These are phyloP conservation scores for Exophiala lecanii-corni DNA, from an alignment of 2,329 filamentous ascomycete genomes.

Conservation along the genomic window DNA sequence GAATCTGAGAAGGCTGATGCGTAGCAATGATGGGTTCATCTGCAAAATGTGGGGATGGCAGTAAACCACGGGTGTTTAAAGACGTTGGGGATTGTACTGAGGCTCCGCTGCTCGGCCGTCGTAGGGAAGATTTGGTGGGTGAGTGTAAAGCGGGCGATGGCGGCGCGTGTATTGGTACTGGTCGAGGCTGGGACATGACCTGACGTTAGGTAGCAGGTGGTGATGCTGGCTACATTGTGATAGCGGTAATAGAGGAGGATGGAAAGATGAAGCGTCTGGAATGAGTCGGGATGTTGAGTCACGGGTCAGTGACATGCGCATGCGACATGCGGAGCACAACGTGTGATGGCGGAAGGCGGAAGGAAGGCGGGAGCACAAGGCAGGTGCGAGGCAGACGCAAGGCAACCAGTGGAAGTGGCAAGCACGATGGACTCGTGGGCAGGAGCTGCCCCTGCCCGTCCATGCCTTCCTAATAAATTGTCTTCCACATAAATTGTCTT, in stretches of 20 bases:
- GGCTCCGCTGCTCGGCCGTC: slow-evolving; percentile 14
- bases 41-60: slow-evolving; percentile 24
- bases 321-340: no score
- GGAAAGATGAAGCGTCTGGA: no score
- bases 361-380: no score
- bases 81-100: slow-evolving; percentile 8
- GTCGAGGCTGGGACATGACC: slow-evolving; percentile 21
- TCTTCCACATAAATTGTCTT: no score
- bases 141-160: slow-evolving; percentile 3
- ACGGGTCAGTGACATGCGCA: no score
- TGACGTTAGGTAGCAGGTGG: background rate
- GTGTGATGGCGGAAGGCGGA: no score
- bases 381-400: no score
- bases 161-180: slow-evolving; percentile 20
- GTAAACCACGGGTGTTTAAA: slow-evolving; percentile 13
- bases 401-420: no score
- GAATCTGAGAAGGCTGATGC: slow-evolving; percentile 7
- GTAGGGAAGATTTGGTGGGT: slow-evolving; percentile 25
- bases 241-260: background rate
- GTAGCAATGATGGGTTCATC: slow-evolving; percentile 19
- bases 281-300: no score
- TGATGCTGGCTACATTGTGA: slow-evolving; percentile 1
- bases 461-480: no score
- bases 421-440: no score
- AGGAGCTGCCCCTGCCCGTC: no score